Conservation (phyloP, 2,329 filamentous ascomycete species). For the Cladosporium sp. region DNA sequence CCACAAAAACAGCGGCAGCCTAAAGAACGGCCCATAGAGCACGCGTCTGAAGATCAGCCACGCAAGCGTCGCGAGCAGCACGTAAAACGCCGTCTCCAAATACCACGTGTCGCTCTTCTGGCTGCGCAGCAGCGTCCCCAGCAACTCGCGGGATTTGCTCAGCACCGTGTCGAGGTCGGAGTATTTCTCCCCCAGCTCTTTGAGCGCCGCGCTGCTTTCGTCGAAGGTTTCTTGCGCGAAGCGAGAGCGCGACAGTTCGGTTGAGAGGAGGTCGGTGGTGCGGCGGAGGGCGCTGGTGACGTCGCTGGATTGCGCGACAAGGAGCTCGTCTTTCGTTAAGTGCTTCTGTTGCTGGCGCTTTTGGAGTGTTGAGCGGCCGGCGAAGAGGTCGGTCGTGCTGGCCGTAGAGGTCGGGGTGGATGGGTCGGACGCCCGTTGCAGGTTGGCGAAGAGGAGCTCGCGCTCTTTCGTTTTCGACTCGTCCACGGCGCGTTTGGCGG, state of each 20-base stretch:
- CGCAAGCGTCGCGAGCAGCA: constrained; percentile 64
- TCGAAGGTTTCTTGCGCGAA: constrained; percentile 87
- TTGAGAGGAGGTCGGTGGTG: constrained; percentile 81
- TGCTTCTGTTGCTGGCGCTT: constrained; percentile 39
- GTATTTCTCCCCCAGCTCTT: constrained; percentile 76
- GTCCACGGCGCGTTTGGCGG: constrained; percentile 71
- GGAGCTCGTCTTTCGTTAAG: constrained; percentile 66
- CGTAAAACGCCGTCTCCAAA: constrained; percentile 81
- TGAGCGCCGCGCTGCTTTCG: constrained; percentile 78
- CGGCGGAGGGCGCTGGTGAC: constrained; percentile 79
- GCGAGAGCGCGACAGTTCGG: constrained; percentile 78
- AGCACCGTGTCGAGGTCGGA: constrained; percentile 73
- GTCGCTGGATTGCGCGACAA: constrained; percentile 71
- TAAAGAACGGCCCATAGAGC: constrained; percentile 83
- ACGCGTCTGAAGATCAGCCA: constrained; percentile 86
- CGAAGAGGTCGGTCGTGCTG: constrained; percentile 34
- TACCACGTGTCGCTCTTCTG: constrained; percentile 99
- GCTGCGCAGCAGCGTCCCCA: constrained; percentile 74
- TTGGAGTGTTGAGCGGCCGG: constrained; percentile 24
- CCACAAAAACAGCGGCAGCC: constrained; percentile 56
- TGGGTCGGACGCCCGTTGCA: constrained; percentile 43
- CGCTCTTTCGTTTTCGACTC: constrained; percentile 72
- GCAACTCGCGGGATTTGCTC: constrained; percentile 66
- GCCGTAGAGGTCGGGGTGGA: constrained; percentile 12
- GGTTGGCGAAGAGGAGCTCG: constrained; percentile 66